Evolutionary conservation across 2,329 filamentous ascomycete species (phyloP).

Genomic region (Zasmidium cellare): DNA sequence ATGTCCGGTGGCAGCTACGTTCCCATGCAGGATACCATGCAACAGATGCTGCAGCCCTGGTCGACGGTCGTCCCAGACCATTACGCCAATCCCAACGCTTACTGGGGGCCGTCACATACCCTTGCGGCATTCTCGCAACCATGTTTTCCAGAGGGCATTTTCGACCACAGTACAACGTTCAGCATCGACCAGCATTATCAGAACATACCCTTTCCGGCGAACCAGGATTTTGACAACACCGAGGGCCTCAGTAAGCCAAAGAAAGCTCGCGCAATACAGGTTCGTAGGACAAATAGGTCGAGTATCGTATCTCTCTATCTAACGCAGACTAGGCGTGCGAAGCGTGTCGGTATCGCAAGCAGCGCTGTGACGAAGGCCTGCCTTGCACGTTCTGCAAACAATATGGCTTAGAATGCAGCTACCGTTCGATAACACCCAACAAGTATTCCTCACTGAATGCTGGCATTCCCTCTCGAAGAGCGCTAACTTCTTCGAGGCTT

Average conservation of each 20-base stretch:
- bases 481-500: background rate
- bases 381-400: conserved; percentile 81
- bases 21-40: background rate
- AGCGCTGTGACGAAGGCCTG: conserved; percentile 82
- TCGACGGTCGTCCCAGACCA: background rate
- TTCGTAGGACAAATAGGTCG: conserved; percentile 1
- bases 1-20: background rate
- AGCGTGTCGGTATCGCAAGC: conserved; percentile 78
- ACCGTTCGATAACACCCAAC: conserved; percentile 85
- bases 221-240: too few relatives aligned
- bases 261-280: conserved; percentile 19
- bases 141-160: too few relatives aligned
- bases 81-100: background rate
- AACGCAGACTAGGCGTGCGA: conserved; percentile 69
- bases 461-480: conserved; percentile 26
- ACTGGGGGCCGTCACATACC: background rate
- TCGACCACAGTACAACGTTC: too few relatives aligned
- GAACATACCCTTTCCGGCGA: too few relatives aligned
- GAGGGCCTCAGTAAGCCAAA: conserved; percentile 4
- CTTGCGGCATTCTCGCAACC: too few relatives aligned
- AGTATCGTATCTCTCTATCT: too few relatives aligned
- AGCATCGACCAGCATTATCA: too few relatives aligned
- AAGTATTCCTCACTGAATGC: conserved; percentile 47
- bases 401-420: conserved; percentile 77
- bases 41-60: background rate